Conservation (phyloP, 1,139 yeast genomes). For the Geotrichum bryndzae region DNA sequence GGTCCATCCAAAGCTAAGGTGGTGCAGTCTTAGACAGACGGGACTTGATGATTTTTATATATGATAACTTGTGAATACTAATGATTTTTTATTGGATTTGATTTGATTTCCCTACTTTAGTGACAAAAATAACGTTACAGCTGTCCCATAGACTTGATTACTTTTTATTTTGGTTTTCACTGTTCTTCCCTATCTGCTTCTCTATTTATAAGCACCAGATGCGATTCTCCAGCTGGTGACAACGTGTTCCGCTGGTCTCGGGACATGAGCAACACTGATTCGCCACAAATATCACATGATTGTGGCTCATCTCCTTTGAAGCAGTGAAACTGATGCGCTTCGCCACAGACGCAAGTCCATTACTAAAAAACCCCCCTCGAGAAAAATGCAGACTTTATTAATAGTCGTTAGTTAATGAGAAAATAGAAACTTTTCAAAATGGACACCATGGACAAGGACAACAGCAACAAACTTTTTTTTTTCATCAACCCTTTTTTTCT, state of each 20-base stretch:
- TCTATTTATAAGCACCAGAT: not conserved
- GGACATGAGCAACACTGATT: not conserved
- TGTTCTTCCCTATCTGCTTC: not conserved
- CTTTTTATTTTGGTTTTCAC: not conserved
- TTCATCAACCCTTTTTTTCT: not conserved
- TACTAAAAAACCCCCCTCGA: not conserved
- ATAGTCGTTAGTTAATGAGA: not conserved
- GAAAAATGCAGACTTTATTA: not conserved
- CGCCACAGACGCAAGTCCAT: not conserved
- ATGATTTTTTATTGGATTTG: not conserved
- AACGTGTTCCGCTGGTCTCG: not conserved
- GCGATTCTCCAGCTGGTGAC: not conserved
- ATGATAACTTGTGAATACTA: not conserved
- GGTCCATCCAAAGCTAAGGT: not conserved
- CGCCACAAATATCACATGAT: not conserved
- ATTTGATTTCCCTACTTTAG: not conserved
- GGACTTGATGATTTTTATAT: not conserved
- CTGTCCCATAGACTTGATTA: not conserved
- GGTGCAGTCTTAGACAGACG: not conserved
- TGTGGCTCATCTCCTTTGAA: not conserved
- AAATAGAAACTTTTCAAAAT: not conserved
- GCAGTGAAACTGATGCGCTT: too few species aligned
- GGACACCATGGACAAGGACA: not conserved
- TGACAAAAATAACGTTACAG: not conserved
- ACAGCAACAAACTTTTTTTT: not conserved